Evolutionary conservation across 257 asterid species (phyloP).

Genomic region (Phtheirospermum japonicum): DNA sequence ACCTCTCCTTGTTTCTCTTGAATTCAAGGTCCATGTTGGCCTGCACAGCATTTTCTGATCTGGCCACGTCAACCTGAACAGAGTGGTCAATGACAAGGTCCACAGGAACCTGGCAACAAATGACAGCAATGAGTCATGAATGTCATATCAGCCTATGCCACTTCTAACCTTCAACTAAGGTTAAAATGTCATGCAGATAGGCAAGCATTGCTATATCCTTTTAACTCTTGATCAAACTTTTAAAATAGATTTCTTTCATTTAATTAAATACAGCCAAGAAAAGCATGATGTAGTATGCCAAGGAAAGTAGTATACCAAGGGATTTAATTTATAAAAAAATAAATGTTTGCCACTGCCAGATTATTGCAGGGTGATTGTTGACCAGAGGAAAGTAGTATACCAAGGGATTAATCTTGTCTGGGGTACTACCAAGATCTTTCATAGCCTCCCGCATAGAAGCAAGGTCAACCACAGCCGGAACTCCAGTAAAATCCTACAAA

Average conservation of each 20-base stretch:
- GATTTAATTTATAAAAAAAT: too few species aligned
- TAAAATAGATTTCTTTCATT: not conserved
- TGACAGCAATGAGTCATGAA: not conserved
- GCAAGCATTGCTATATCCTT: not conserved
- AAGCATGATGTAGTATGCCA: not conserved
- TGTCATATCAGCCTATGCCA: not conserved
- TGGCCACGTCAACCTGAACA: constrained; percentile 89
- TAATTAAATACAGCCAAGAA: not conserved
- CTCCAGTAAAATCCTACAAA: constrained; percentile 91
- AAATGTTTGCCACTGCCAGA: not conserved
- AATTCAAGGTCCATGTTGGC: constrained; percentile 90
- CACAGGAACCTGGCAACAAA: constrained; percentile 73
- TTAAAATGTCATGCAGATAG: not conserved
- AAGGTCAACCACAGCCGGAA: constrained; percentile 94
- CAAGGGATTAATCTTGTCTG: constrained; percentile 87
- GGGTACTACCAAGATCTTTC: constrained; percentile 69
- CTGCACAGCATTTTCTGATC: constrained; percentile 91
- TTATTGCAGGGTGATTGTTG: constrained; percentile 7
- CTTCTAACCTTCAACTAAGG: not conserved
- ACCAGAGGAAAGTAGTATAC: constrained; percentile 36
- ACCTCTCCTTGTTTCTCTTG: constrained; percentile 81
- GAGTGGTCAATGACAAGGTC: constrained; percentile 96
- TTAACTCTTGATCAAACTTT: not conserved
- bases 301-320: too few species aligned
- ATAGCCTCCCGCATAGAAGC: constrained; percentile 96